A percentile compares a stretch with the other conserved stretches of the same genome.
Conservation (phyloP, 805 yeast genomes). For the Starmerella khaoyaiensis region DNA sequence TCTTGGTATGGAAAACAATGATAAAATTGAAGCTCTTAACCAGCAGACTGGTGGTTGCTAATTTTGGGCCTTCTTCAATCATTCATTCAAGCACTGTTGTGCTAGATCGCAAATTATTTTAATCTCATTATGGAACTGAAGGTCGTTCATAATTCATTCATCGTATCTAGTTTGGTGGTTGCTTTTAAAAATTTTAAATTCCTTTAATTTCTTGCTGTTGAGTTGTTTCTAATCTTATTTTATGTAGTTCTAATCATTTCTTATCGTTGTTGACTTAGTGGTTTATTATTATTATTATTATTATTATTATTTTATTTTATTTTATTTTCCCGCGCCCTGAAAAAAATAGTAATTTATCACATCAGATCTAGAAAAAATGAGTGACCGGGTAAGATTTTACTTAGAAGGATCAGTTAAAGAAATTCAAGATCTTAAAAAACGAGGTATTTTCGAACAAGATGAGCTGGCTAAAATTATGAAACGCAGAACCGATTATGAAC, state of each 20-base stretch:
- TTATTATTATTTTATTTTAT: neutral
- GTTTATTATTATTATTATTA: neutral
- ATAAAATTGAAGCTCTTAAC: slow-evolving; percentile 91
- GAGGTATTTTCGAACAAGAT: slow-evolving; percentile 66
- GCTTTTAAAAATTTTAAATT: no score
- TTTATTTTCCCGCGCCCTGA: neutral
- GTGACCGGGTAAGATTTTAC: slow-evolving; percentile 44
- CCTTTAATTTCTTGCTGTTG: no score
- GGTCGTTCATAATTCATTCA: no score
- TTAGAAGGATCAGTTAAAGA: slow-evolving; percentile 75
- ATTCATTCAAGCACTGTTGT: no score
- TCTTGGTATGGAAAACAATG: slow-evolving; percentile 89
- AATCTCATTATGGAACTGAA: no score
- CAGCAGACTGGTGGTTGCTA: slow-evolving; percentile 49
- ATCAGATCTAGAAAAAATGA: slow-evolving; percentile 27
- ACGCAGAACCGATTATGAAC: slow-evolving; percentile 91
- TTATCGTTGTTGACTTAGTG: no score
- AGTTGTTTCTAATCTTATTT: no score
- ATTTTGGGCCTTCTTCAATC: no score
- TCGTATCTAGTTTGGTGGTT: no score
- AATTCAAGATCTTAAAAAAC: slow-evolving; percentile 69
- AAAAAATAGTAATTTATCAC: neutral
- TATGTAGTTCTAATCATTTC: no score
- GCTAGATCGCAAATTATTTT: no score
- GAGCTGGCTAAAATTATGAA: slow-evolving; percentile 81